These are phyloP conservation scores for Hansenula lynferdii DNA, from an alignment of 1,139 yeast species.

Conservation along the genomic window DNA sequence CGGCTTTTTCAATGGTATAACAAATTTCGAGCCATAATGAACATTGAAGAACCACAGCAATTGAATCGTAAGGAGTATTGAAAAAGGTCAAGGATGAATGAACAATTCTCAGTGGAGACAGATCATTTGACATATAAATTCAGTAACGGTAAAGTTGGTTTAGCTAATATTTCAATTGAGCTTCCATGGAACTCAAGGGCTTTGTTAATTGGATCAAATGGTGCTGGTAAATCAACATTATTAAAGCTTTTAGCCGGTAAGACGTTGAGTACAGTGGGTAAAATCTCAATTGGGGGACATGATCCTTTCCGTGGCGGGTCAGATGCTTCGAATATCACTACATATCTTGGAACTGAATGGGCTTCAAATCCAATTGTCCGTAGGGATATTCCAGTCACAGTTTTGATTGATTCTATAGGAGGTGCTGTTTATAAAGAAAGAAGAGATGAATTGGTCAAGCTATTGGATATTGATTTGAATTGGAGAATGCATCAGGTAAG, in stretches of 20 bases:
- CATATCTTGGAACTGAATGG: constrained; percentile 97
- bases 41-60: no score
- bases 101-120: constrained; percentile 53
- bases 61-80: background rate
- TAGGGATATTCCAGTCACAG: constrained; percentile 82
- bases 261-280: constrained; percentile 73
- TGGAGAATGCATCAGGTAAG: constrained; percentile 94
- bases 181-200: constrained; percentile 74
- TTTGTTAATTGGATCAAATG: constrained; percentile 86
- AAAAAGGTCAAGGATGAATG: background rate
- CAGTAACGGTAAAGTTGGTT: constrained; percentile 62
- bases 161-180: constrained; percentile 53
- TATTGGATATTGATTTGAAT: constrained; percentile 76
- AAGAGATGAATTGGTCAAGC: constrained; percentile 65
- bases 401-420: constrained; percentile 77
- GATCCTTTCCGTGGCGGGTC: constrained; percentile 74
- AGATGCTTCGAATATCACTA: constrained; percentile 51
- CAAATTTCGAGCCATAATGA: no score
- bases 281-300: constrained; percentile 60
- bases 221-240: constrained; percentile 94
- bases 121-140: constrained; percentile 65
- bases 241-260: constrained; percentile 86
- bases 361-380: constrained; percentile 87
- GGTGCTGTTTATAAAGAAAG: constrained; percentile 71
- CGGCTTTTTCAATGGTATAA: no score